Evolutionary conservation across 345 rosid species (phyloP).

Genomic region (Odontarrhena argentea): DNA sequence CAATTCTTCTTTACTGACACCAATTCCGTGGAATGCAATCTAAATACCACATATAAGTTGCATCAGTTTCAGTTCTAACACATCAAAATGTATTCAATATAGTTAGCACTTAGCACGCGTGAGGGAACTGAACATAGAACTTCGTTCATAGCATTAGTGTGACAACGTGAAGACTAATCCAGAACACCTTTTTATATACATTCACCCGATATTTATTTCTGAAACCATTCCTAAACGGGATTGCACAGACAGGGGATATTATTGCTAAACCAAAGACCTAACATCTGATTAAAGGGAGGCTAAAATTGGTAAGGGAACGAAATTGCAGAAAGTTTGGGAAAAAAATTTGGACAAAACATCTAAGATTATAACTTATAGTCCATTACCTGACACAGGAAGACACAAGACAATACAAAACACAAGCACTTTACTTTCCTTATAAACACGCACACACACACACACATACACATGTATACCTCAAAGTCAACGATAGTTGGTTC

Average conservation of each 20-base stretch:
- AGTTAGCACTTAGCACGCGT: slow-evolving; percentile 12
- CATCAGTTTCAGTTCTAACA: slow-evolving; percentile 23
- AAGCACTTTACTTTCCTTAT: slow-evolving; percentile 1
- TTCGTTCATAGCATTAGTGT: slow-evolving; percentile 6
- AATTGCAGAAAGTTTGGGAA: slow-evolving; percentile 7
- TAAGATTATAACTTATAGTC: slow-evolving; percentile 18
- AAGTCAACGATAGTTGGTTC: slow-evolving; percentile 80
- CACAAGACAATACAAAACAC: slow-evolving; percentile 11
- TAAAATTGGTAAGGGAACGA: slow-evolving; percentile 12
- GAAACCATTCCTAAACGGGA: slow-evolving; percentile 14
- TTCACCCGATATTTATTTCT: slow-evolving; percentile 5
- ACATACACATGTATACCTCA: slow-evolving; percentile 60
- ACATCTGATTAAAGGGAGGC: slow-evolving; percentile 21
- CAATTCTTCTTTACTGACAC: slow-evolving; percentile 69
- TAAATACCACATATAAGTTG: slow-evolving; percentile 37
- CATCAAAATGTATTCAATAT: slow-evolving; percentile 11
- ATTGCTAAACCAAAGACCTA: slow-evolving; percentile 19
- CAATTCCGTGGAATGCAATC: slow-evolving; percentile 90
- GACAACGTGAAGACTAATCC: slow-evolving; percentile 5
- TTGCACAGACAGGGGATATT: background rate
- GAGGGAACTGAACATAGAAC: slow-evolving; percentile 25
- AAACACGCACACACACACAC: background rate
- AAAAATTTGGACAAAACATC: slow-evolving; percentile 7
- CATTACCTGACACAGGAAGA: slow-evolving; percentile 9
- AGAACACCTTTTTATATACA: background rate